Percentiles rank a stretch among this genome's conserved stretches.
phyloP scores from a whole-genome alignment of 768 basidiomycete genomes.

The Naganishia onofrii region DNA sequence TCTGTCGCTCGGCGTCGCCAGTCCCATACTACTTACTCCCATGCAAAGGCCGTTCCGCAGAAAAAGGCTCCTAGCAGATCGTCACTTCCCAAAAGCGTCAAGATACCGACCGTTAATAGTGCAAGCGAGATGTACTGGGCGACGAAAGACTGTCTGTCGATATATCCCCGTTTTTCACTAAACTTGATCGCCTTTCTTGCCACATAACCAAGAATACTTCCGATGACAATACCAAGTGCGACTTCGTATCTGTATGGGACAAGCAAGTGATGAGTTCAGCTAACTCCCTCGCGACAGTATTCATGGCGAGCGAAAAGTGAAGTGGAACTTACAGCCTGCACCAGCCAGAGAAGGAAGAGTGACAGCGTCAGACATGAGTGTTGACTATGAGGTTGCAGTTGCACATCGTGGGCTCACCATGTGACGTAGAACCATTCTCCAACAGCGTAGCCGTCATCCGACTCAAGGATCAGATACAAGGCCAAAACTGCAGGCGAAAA shows the following conservation, averaged over 20 bases:
- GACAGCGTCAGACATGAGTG: slow-evolving; percentile 24
- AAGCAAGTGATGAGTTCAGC: neutral
- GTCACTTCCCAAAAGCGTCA: slow-evolving; percentile 81
- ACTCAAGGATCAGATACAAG: slow-evolving; percentile 77
- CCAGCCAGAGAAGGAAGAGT: neutral
- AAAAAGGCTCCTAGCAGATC: slow-evolving; percentile 92
- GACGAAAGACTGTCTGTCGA: slow-evolving; percentile 90
- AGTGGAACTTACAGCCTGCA: slow-evolving; percentile 19
- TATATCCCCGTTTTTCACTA: slow-evolving; percentile 77
- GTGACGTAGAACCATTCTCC: slow-evolving; percentile 77
- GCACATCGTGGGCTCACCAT: slow-evolving; percentile 63
- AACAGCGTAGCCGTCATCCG: slow-evolving; percentile 62
- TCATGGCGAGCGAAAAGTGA: neutral
- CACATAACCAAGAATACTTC: slow-evolving; percentile 67
- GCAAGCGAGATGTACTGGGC: slow-evolving; percentile 63
- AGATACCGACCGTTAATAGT: slow-evolving; percentile 59
- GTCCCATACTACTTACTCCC: slow-evolving; percentile 71
- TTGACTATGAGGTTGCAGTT: slow-evolving; percentile 46
- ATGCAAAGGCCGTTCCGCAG: slow-evolving; percentile 93
- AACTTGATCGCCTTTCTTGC: slow-evolving; percentile 92
- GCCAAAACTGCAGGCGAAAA: slow-evolving; percentile 56
- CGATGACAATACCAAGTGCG: slow-evolving; percentile 69
- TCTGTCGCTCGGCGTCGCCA: neutral
- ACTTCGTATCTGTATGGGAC: slow-evolving; percentile 65
- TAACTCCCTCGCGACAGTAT: too few species aligned